Evolutionary conservation across 2,329 filamentous ascomycete genomes (phyloP).

Genomic region (Annulohypoxylon truncatum): DNA sequence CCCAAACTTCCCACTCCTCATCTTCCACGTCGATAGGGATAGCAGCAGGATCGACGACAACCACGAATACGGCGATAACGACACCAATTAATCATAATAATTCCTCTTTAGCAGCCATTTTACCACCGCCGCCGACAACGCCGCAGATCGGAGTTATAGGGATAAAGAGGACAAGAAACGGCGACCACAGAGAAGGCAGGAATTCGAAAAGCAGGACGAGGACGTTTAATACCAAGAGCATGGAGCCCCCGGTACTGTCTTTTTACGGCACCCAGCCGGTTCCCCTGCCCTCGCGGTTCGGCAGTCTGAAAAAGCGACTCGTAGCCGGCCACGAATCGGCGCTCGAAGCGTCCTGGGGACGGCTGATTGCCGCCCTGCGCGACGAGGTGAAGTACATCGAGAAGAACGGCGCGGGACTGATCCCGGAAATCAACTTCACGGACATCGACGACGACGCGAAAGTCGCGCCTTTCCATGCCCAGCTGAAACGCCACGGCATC

Average conservation of each 20-base stretch:
- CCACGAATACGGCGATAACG: conserved; percentile 17
- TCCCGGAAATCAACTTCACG: conserved; percentile 66
- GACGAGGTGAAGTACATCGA: conserved; percentile 65
- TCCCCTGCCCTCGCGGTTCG: conserved; percentile 69
- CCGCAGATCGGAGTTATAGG: conserved; percentile 39
- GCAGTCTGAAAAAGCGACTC: conserved; percentile 65
- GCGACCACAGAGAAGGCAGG: conserved; percentile 49
- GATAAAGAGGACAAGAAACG: conserved; percentile 48
- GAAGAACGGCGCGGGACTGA: conserved; percentile 62
- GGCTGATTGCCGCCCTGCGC: conserved; percentile 63
- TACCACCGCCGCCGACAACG: conserved; percentile 14
- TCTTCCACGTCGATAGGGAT: conserved; percentile 22
- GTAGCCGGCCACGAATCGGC: conserved; percentile 66
- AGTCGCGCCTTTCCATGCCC: conserved; percentile 65
- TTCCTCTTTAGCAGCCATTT: neutral
- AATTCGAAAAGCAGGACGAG: conserved; percentile 49
- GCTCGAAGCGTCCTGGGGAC: conserved; percentile 66
- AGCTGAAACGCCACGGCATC: conserved; percentile 71
- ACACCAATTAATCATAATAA: conserved; percentile 1
- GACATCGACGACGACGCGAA: conserved; percentile 61
- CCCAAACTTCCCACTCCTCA: conserved; percentile 31
- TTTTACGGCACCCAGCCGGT: conserved; percentile 69
- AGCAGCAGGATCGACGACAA: conserved; percentile 20
- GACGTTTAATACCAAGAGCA: conserved; percentile 51
- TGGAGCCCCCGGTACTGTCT: conserved; percentile 64